A percentile compares a stretch with the other conserved stretches of the same genome.
Evolutionary conservation across 2,329 filamentous ascomycete genomes (phyloP).

Genomic region (Scedosporium minutisporum): DNA sequence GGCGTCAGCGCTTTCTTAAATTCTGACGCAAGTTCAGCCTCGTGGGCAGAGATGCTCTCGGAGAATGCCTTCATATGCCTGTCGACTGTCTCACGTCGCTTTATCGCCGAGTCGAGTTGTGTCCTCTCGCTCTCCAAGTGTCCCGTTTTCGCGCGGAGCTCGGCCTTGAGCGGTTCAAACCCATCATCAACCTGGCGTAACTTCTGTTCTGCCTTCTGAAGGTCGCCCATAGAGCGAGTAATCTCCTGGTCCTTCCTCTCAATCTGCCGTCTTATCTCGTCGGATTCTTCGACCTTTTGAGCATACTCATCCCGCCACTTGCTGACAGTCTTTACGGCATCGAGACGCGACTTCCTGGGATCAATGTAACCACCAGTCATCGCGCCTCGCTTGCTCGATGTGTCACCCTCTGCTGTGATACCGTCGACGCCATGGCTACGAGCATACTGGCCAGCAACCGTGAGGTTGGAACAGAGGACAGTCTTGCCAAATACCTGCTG

Average conservation of each 20-base stretch:
- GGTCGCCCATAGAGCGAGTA: slow-evolving; percentile 71
- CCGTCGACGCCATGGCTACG: slow-evolving; percentile 85
- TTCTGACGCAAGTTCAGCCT: slow-evolving; percentile 71
- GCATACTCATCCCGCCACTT: slow-evolving; percentile 71
- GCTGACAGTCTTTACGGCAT: slow-evolving; percentile 66
- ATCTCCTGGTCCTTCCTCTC: slow-evolving; percentile 81
- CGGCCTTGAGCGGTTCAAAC: slow-evolving; percentile 68
- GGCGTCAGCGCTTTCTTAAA: slow-evolving; percentile 84
- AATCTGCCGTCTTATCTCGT: slow-evolving; percentile 58
- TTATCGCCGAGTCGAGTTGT: slow-evolving; percentile 60
- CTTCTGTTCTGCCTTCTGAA: slow-evolving; percentile 74
- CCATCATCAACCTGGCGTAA: slow-evolving; percentile 70
- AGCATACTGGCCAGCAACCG: slow-evolving; percentile 82
- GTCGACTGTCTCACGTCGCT: slow-evolving; percentile 58
- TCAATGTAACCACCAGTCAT: slow-evolving; percentile 94
- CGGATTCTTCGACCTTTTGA: slow-evolving; percentile 49
- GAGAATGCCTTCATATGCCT: slow-evolving; percentile 66
- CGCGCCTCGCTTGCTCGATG: slow-evolving; percentile 88
- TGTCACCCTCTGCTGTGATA: slow-evolving; percentile 90
- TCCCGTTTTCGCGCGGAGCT: slow-evolving; percentile 65
- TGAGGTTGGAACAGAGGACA: slow-evolving; percentile 83
- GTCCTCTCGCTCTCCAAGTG: slow-evolving; percentile 65
- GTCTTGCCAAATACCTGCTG: slow-evolving; percentile 93
- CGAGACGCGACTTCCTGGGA: slow-evolving; percentile 73
- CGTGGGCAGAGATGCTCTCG: slow-evolving; percentile 65